Evolutionary conservation across 441 rosid species (phyloP).

Genomic region (Manihot esculenta): DNA sequence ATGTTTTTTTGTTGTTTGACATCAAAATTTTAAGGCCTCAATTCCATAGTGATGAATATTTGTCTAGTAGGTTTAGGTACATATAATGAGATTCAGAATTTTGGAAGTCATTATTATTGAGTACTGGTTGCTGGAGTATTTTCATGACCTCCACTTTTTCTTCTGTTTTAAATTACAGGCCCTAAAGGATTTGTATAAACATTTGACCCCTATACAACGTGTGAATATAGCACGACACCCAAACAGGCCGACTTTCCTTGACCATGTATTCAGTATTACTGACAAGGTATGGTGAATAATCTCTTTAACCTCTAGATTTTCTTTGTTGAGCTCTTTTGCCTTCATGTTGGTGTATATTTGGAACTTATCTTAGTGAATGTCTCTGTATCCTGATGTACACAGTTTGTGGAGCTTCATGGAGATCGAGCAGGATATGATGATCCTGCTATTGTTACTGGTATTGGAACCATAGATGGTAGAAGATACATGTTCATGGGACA

Average conservation of each 20-base stretch:
- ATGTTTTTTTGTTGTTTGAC: background rate
- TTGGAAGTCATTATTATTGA: background rate
- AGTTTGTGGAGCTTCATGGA: slow-evolving; percentile 98
- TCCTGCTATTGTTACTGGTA: slow-evolving; percentile 93
- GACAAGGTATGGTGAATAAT: slow-evolving; percentile 64
- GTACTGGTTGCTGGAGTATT: slow-evolving; percentile 4
- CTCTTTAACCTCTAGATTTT: slow-evolving; percentile 17
- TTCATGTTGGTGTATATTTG: slow-evolving; percentile 9
- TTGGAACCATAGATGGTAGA: slow-evolving; percentile 83
- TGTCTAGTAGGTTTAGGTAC: slow-evolving; percentile 1
- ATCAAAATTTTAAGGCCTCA: slow-evolving; percentile 9
- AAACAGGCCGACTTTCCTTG: slow-evolving; percentile 95
- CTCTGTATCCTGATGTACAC: slow-evolving; percentile 28
- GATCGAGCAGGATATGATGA: slow-evolving; percentile 97
- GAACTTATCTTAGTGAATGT: slow-evolving; percentile 15
- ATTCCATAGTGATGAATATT: background rate
- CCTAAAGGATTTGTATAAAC: slow-evolving; percentile 69
- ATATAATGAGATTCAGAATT: background rate
- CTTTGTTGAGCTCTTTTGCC: slow-evolving; percentile 8
- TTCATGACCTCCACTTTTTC: slow-evolving; percentile 13
- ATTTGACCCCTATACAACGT: slow-evolving; percentile 86
- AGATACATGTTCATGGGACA: slow-evolving; percentile 94
- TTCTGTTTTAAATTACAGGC: slow-evolving; percentile 48
- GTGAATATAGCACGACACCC: slow-evolving; percentile 96
- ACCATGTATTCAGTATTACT: slow-evolving; percentile 81